These are phyloP conservation scores for Nemophila menziesii DNA, from an alignment of 257 asterid genomes.

Conservation along the genomic window DNA sequence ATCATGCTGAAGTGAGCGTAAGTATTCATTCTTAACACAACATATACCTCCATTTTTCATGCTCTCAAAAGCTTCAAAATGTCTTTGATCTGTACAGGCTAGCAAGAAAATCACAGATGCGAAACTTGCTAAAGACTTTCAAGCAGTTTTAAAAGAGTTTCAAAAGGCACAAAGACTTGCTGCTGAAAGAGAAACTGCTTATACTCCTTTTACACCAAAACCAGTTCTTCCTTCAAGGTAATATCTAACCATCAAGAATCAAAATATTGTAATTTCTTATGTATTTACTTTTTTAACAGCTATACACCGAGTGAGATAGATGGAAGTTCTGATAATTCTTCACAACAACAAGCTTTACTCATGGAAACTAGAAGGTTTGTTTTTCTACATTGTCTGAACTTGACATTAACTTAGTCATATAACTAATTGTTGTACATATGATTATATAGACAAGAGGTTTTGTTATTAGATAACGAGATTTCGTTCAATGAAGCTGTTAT, in stretches of 20 bases:
- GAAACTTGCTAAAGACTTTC: constrained; percentile 90
- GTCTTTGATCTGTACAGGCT: constrained; percentile 33
- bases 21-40: constrained; percentile 9
- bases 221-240: constrained; percentile 54
- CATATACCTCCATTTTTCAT: background rate
- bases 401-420: background rate
- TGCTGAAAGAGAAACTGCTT: constrained; percentile 51
- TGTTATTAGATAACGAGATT: constrained; percentile 81
- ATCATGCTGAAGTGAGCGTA: constrained; percentile 58
- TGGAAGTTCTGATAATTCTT: constrained; percentile 29
- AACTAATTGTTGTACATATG: background rate
- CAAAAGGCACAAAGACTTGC: constrained; percentile 47
- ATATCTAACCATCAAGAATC: background rate
- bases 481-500: constrained; percentile 83
- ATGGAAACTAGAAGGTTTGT: constrained; percentile 67
- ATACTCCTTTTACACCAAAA: constrained; percentile 53
- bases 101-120: constrained; percentile 90
- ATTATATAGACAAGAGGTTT: constrained; percentile 52
- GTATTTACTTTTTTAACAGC: constrained; percentile 25
- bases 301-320: constrained; percentile 51
- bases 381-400: constrained; percentile 1
- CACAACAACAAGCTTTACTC: constrained; percentile 58
- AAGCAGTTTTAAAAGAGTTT: constrained; percentile 82
- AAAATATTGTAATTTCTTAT: background rate
- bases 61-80: background rate